phyloP scores from a whole-genome alignment of 2,329 filamentous ascomycete genomes.

The Alternaria consortialis region DNA sequence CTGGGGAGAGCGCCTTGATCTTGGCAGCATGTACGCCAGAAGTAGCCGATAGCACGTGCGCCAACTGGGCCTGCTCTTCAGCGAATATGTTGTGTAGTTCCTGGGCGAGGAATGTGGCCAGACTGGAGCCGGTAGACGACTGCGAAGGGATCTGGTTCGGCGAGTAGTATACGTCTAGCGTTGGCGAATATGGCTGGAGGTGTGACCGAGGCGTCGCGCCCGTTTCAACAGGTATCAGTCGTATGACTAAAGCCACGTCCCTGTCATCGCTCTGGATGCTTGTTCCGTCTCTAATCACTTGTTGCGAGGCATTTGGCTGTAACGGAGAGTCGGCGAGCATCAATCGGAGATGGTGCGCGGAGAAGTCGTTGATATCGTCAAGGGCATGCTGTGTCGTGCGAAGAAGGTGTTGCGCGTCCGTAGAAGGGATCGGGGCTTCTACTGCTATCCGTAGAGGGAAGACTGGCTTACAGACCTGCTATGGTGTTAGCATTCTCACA shows the following conservation, averaged over 20 bases:
- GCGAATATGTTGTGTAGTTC: constrained; percentile 81
- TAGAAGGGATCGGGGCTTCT: constrained; percentile 71
- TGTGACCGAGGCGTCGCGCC: constrained; percentile 63
- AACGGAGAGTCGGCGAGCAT: constrained; percentile 60
- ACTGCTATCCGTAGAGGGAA: constrained; percentile 87
- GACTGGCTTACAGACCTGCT: constrained; percentile 82
- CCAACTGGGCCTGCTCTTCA: constrained; percentile 87
- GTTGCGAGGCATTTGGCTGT: constrained; percentile 45
- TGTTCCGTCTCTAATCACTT: constrained; percentile 42
- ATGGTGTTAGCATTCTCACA: constrained; percentile 13
- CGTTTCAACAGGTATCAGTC: constrained; percentile 70
- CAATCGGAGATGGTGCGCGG: constrained; percentile 81
- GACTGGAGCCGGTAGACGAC: constrained; percentile 73
- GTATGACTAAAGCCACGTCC: constrained; percentile 72
- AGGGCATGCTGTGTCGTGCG: constrained; percentile 85
- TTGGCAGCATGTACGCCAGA: constrained; percentile 54
- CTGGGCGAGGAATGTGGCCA: constrained; percentile 80
- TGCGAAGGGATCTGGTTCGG: constrained; percentile 72
- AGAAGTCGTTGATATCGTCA: constrained; percentile 86
- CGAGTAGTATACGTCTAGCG: constrained; percentile 80
- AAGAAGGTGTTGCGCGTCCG: constrained; percentile 77
- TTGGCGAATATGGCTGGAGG: constrained; percentile 73
- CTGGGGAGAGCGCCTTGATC: constrained; percentile 61
- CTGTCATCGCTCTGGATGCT: constrained; percentile 48
- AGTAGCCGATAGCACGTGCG: constrained; percentile 55